Base-by-base conservation (phyloP, 73 alveolate genomes). In the Symbiodinium pilosum region DNA sequence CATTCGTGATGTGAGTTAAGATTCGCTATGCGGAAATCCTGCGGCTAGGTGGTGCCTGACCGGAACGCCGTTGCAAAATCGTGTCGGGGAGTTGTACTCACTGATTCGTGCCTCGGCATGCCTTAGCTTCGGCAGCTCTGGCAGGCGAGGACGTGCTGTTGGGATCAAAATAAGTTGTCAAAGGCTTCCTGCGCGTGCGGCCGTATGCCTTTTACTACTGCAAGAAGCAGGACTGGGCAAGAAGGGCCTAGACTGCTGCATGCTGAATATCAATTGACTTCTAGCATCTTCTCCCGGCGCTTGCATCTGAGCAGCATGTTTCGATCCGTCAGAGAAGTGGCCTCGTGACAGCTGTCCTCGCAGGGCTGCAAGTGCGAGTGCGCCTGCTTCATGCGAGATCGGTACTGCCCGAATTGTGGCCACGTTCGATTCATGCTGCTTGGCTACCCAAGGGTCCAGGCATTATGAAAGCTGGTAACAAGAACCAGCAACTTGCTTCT, bases 1-100 rank as follows among this genome's bases (percentile, higher is more conserved):
- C 30, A 68, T 52, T 86, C n/a, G n/a, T n/a, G n/a, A n/a, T n/a
- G n/a, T n/a, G n/a, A n/a, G n/a, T n/a, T n/a, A n/a, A n/a, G n/a
- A n/a, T n/a, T n/a, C n/a, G n/a, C n/a, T n/a, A n/a, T n/a, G n/a
- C n/a, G n/a, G n/a, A n/a, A n/a, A n/a, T n/a, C n/a, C n/a, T n/a
- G n/a, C 73, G 20, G 34, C 32, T 54, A 87, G 99, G 83, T 93
- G 99, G 85, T 99, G 99, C 84, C 93, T 99, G 99, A 99, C 99
- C 0, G 99, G 99, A n/a, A 99, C 99, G 30, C 99, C 99, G 44
- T 39, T 99, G 54, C 99, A 99, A 87, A 99, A 99, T 93, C 99
- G 99, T 83, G 99, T 99, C 84, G 99, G 99, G 43, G 99, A 99
- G 98, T 97, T 99, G 87, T 99, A 93, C 54, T 93, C 99, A 9